These are phyloP conservation scores for Gracilaria vermiculophylla DNA, from an alignment of 23 red algal species.

Conservation along the genomic window DNA sequence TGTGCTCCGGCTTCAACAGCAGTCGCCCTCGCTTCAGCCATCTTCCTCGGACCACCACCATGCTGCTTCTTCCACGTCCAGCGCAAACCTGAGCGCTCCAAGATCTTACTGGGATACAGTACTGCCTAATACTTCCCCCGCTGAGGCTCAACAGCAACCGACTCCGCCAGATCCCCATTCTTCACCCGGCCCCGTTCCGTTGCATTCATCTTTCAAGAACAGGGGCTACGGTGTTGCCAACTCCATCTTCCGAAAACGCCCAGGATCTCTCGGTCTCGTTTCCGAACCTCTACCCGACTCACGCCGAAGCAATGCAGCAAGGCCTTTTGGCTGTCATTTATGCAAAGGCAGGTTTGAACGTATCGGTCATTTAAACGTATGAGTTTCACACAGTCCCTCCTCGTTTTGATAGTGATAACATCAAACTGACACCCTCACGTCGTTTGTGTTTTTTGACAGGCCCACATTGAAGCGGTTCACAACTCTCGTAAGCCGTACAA, in stretches of 20 bases:
- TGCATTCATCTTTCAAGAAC: not conserved
- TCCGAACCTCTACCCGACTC: not conserved
- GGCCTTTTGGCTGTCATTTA: constrained; percentile 7
- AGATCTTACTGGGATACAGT: constrained; percentile 11
- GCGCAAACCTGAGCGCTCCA: not conserved
- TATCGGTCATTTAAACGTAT: constrained; percentile 15
- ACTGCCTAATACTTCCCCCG: not conserved
- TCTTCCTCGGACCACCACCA: not conserved
- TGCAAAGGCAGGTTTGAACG: constrained; percentile 30
- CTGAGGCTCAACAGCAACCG: not conserved
- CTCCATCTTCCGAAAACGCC: not conserved
- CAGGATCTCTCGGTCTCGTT: not conserved
- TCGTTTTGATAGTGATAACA: not conserved
- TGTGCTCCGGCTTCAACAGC: not conserved
- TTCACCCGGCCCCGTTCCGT: not conserved
- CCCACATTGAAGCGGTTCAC: constrained; percentile 14
- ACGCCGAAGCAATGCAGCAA: not conserved
- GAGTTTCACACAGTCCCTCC: not conserved
- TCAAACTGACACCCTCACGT: not conserved
- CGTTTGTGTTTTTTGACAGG: not conserved
- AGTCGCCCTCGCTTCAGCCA: not conserved
- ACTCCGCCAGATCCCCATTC: not conserved
- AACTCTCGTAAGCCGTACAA: constrained; percentile 6
- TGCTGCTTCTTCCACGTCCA: not conserved
- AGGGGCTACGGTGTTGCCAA: not conserved